phyloP scores from a whole-genome alignment of 1,284 basidiomycete genomes.

The Coriolopsis trogii region DNA sequence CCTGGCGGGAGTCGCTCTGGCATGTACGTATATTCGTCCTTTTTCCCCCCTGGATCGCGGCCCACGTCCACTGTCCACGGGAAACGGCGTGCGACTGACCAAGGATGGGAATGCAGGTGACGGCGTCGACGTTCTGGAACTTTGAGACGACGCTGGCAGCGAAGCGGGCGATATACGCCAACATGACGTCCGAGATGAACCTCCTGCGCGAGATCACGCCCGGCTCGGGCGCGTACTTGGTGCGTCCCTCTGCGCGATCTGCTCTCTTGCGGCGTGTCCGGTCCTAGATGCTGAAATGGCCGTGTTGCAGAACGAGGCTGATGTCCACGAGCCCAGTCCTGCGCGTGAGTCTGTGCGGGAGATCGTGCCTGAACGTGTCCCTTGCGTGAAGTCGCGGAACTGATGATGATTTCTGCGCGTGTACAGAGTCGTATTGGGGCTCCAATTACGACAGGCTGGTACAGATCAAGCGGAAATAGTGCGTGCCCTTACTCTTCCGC shows the following conservation, averaged over 20 bases:
- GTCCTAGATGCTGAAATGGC: neutral
- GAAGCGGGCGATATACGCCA: neutral
- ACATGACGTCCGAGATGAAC: constrained; percentile 33
- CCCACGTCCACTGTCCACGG: constrained; percentile 35
- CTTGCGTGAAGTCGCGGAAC: neutral
- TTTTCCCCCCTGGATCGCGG: constrained; percentile 34
- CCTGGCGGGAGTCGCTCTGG: constrained; percentile 48
- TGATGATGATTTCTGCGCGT: neutral
- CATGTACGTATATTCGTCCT: constrained; percentile 28
- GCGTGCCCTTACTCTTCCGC: constrained; percentile 15
- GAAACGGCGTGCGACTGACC: neutral
- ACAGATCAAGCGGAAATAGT: constrained; percentile 60
- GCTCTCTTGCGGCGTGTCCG: neutral
- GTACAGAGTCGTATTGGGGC: constrained; percentile 51
- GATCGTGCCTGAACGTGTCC: too few species aligned
- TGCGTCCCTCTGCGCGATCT: constrained; percentile 34
- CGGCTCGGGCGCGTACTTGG: constrained; percentile 48
- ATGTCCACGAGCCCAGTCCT: constrained; percentile 55
- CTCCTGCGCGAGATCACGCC: constrained; percentile 47
- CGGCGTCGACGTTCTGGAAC: neutral
- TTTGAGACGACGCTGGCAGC: neutral
- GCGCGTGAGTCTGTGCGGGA: constrained; percentile 33
- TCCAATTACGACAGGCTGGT: constrained; percentile 48
- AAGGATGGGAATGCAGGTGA: neutral
- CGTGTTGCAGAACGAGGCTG: constrained; percentile 50